Evolutionary conservation across 2,329 filamentous ascomycete species (phyloP).

Genomic region (Meredithiella fracta): DNA sequence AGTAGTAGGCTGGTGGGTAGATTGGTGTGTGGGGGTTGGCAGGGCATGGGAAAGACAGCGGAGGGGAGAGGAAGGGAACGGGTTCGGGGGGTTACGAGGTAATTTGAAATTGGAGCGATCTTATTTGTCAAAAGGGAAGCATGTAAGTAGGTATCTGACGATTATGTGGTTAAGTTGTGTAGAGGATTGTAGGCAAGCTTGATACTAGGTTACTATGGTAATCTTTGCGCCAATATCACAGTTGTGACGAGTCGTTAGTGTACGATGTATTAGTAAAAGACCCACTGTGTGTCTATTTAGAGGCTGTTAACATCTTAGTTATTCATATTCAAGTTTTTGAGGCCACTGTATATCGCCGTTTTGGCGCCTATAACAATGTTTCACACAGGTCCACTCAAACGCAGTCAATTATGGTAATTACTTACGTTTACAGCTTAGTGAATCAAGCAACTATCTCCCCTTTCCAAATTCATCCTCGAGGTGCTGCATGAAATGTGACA

Average conservation of each 20-base stretch:
- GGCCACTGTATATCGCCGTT: too few species aligned
- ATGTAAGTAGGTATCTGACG: not conserved
- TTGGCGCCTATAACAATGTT: too few species aligned
- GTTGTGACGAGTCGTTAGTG: too few species aligned
- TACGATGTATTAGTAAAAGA: too few species aligned
- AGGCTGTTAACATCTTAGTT: too few species aligned
- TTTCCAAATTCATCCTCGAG: not conserved
- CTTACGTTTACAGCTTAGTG: not conserved
- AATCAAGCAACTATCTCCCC: not conserved
- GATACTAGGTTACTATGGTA: not conserved
- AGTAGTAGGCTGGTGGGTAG: too few species aligned
- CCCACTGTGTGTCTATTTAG: too few species aligned
- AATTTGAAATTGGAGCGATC: constrained; percentile 11
- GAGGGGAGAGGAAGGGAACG: not conserved
- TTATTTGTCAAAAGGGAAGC: constrained; percentile 4
- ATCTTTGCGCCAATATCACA: not conserved
- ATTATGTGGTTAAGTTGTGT: constrained; percentile 2
- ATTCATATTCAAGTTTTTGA: too few species aligned
- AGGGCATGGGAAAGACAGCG: not conserved
- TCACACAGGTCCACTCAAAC: too few species aligned
- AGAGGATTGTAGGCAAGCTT: too few species aligned
- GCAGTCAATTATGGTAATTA: too few species aligned
- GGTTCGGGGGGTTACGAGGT: not conserved
- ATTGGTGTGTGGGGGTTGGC: not conserved
- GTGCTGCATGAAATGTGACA: not conserved